Base-by-base conservation (phyloP, 495 filamentous ascomycete species). In the Cercophora newfieldiana region DNA sequence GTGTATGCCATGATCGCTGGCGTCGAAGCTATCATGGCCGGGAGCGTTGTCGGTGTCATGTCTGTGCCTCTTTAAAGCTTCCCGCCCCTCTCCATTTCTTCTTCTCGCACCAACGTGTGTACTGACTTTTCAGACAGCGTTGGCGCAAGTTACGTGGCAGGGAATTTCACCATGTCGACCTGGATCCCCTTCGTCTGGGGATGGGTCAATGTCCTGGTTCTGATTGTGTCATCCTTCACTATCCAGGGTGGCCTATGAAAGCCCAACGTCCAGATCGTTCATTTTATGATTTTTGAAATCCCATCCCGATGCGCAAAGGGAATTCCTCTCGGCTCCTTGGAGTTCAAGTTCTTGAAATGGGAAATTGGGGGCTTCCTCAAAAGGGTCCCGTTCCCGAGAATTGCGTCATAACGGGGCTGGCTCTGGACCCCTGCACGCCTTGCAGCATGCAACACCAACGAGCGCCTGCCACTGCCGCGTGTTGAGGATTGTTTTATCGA, bases 151-250 rank as follows among this genome's bases (percentile, higher is more conserved):
- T 99, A 98, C 72, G 87, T 90, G 68, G 86, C 92, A 18, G 95
- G 93, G 30, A 91, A 88, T 76, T 97, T 96, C 72, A 79, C 87
- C 67, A 97, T 98, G 94, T 96, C 93, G 59, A 97, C 95, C 1
- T 99, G 96, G 95, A 90, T 97, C 48, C 95, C 95, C 16, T 92
- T 97, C 71, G 84, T 96, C 58, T 99, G 95, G 95, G 90, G 89
- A n/a, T 82, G 91, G 68, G 89, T 97, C 74, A 97, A 94, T 71
- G 87, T 96, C 1, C 75, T 97, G 61, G 86, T 97, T n/a, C 75
- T 99, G 49, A 90, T 97, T 59, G 76, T 98, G 49, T 95, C 94
- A 3, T 97, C 94, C 16, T 99, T 97, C 76, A 91, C 93, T 10
- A 94, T 97, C 65, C 93, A 96, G 71, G 94, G 94, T n/a, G 95